phyloP scores from a whole-genome alignment of 495 filamentous ascomycete genomes.

The Podospora didyma region DNA sequence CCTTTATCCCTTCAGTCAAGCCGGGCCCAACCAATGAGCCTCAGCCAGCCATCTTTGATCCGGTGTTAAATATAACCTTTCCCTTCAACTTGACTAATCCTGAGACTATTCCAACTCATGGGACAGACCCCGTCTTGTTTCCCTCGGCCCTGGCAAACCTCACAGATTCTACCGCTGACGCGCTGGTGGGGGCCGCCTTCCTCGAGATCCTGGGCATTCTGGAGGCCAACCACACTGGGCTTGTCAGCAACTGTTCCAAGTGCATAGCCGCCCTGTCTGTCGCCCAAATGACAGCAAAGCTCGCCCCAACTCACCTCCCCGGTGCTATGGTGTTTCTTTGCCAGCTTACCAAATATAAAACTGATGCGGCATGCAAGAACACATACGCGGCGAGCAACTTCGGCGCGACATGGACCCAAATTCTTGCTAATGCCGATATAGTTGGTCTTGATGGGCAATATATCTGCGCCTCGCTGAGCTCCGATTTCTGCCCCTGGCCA shows the following conservation, averaged over 20 bases:
- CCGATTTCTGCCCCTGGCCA: conserved; percentile 46
- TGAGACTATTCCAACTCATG: conserved; percentile 43
- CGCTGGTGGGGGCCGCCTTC: conserved; percentile 36
- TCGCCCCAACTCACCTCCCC: conserved; percentile 46
- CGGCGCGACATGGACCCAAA: conserved; percentile 56
- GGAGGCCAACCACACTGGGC: conserved; percentile 26
- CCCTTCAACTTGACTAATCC: conserved; percentile 55
- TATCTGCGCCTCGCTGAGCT: conserved; percentile 51
- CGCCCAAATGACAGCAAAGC: conserved; percentile 45
- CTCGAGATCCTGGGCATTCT: conserved; percentile 46
- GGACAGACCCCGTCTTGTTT: conserved; percentile 48
- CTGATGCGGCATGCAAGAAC: conserved; percentile 41
- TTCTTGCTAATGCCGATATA: conserved; percentile 52
- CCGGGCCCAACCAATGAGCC: conserved; percentile 53
- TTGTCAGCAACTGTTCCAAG: conserved; percentile 44
- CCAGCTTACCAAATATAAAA: conserved; percentile 38
- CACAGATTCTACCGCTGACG: conserved; percentile 33
- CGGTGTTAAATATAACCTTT: conserved; percentile 53
- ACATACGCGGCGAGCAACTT: conserved; percentile 43
- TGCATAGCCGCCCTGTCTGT: conserved; percentile 50
- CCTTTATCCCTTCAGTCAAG: conserved; percentile 21
- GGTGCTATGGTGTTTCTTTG: conserved; percentile 50
- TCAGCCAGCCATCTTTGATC: conserved; percentile 55
- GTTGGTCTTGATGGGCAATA: conserved; percentile 53
- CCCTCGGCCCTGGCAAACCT: conserved; percentile 42